Conservation (phyloP, 2,329 filamentous ascomycete genomes). For the Exophiala phaeomuriformis region DNA sequence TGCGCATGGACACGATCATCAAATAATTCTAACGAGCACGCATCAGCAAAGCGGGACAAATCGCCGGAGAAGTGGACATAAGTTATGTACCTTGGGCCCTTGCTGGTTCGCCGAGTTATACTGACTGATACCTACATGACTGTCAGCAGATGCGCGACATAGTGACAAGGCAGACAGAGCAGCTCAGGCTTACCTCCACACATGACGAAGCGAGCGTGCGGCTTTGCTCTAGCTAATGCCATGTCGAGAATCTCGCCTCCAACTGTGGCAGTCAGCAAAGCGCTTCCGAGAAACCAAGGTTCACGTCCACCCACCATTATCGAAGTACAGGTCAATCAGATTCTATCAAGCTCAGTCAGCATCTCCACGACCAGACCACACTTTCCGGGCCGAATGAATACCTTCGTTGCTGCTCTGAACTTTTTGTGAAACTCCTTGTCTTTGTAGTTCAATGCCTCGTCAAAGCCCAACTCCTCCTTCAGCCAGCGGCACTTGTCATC, state of each 20-base stretch:
- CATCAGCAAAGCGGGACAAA: neutral
- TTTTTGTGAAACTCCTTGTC: slow-evolving; percentile 52
- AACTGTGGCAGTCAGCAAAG: slow-evolving; percentile 34
- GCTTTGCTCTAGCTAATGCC: slow-evolving; percentile 57
- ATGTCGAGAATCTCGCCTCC: slow-evolving; percentile 64
- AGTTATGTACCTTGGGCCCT: slow-evolving; percentile 53
- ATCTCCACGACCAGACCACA: neutral
- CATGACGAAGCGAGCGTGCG: slow-evolving; percentile 59
- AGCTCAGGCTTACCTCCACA: slow-evolving; percentile 57
- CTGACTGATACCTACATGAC: slow-evolving; percentile 57
- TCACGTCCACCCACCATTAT: slow-evolving; percentile 44
- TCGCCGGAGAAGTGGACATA: too few relatives aligned
- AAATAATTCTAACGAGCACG: slow-evolving; percentile 40
- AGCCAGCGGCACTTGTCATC: slow-evolving; percentile 63
- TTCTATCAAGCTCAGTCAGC: slow-evolving; percentile 30
- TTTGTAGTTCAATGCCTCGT: slow-evolving; percentile 65
- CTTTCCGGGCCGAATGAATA: neutral
- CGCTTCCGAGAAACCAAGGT: neutral
- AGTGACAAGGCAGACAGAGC: neutral
- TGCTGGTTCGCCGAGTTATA: slow-evolving; percentile 55
- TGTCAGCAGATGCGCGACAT: neutral
- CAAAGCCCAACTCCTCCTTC: slow-evolving; percentile 57
- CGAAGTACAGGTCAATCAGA: slow-evolving; percentile 62
- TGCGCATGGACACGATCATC: slow-evolving; percentile 49
- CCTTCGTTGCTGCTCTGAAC: slow-evolving; percentile 53